phyloP scores from a whole-genome alignment of 345 rosid genomes.

The Psidium guajava region DNA sequence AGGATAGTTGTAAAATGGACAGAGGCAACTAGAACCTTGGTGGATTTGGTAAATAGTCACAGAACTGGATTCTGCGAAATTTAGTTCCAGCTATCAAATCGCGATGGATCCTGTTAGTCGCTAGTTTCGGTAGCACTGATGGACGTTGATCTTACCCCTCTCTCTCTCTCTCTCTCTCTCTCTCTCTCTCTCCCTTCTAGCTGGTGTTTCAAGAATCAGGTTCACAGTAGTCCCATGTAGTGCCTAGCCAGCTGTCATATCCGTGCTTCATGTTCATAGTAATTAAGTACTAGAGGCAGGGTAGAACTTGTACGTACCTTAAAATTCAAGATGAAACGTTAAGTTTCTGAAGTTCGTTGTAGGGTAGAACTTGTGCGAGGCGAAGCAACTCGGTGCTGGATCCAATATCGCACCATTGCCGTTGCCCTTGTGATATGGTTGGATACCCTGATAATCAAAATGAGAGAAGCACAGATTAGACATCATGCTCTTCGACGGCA shows the following conservation, averaged over 20 bases:
- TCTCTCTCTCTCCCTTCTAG: too few relatives aligned
- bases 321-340: neutral
- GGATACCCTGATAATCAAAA: neutral
- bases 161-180: too few relatives aligned
- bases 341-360: neutral
- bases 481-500: neutral
- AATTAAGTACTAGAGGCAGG: neutral
- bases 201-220: too few relatives aligned
- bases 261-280: neutral
- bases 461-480: neutral
- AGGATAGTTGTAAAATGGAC: neutral
- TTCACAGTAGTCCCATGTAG: too few relatives aligned
- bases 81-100: neutral
- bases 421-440: neutral
- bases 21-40: neutral
- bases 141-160: too few relatives aligned
- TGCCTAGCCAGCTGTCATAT: too few relatives aligned
- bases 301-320: neutral
- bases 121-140: neutral
- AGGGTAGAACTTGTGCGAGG: neutral
- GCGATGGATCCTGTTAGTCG: neutral
- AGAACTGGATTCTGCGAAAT: too few relatives aligned
- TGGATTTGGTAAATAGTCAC: neutral
- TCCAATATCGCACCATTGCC: neutral
- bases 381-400: neutral